phyloP scores from a whole-genome alignment of 164 flowering plant species.

The Vitis vinifera region ASM3070453v1 NC_081818.1:28791001-28791500 shows the following conservation, averaged over 20 bases:
- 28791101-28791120: slow-evolving; percentile 3
- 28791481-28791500: slow-evolving; percentile 42
- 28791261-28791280: slow-evolving; percentile 42
- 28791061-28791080: background rate
- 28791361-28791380: too few species aligned
- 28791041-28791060: too few species aligned
- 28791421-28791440: slow-evolving; percentile 39
- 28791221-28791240: slow-evolving; percentile 34
- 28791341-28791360: too few species aligned
- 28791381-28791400: too few species aligned
- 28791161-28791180: background rate
- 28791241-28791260: slow-evolving; percentile 47
- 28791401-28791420: too few species aligned
- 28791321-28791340: slow-evolving; percentile 19
- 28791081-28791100: slow-evolving; percentile 1
- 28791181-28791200: background rate
- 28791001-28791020: too few species aligned
- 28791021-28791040: too few species aligned
- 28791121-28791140: background rate
- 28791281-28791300: slow-evolving; percentile 37
- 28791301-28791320: slow-evolving; percentile 36
- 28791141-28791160: background rate
- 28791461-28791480: slow-evolving; percentile 47
- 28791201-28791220: slow-evolving; percentile 13
- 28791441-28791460: slow-evolving; percentile 43